Evolutionary conservation across 768 basidiomycete genomes (phyloP), one percentile per base, ranked within the genome.

Genomic region (Trametes meyenii): DNA sequence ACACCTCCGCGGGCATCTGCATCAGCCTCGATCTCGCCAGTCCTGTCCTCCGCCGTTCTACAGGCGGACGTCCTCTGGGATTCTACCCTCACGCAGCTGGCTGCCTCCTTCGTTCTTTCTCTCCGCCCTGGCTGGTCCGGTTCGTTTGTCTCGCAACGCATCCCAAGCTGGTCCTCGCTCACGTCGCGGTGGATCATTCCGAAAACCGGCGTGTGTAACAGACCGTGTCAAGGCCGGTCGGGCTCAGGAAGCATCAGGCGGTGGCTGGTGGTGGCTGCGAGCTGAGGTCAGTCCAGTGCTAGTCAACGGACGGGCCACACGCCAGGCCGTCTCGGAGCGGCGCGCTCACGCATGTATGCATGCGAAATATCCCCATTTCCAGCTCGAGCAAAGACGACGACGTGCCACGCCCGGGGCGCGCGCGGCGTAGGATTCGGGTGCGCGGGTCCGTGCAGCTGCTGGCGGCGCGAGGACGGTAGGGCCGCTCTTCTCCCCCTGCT

Each of bases 381-480:
- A 33, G 29, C 29, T 33, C 29, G 29, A 33, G 29, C 29, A 8
- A 33, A 3, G 3, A 3, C 29, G 4, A 33, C 3, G 29, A 33
- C 29, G 29, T 33, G 29, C 29, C 29, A 33, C 29, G 29, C 29
- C 29, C 29, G 29, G 29, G 23, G 11, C 17, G 35, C 36, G 17
- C 35, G n/a, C 36, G 19, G 12, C 17, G 14, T 14, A 40, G 26
- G 5, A 13, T 13, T 23, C 16, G 16, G 38, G 43, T 4, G 4
- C 53, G 24, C 6, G 4, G 29, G 55, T 10, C 48, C 23, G 16
- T 42, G 38, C 29, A 44, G 58, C 58, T 59, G 58, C 50, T 39
- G 50, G 58, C 42, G 42, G 58, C 42, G 44, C 43, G 13, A 26
- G n/a, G 49, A 51, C n/a, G 12, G 16, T 39, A 33, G 4, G 5